Conservation (phyloP, 2,329 filamentous ascomycete genomes). For the Xylariaceae sp. region DNA sequence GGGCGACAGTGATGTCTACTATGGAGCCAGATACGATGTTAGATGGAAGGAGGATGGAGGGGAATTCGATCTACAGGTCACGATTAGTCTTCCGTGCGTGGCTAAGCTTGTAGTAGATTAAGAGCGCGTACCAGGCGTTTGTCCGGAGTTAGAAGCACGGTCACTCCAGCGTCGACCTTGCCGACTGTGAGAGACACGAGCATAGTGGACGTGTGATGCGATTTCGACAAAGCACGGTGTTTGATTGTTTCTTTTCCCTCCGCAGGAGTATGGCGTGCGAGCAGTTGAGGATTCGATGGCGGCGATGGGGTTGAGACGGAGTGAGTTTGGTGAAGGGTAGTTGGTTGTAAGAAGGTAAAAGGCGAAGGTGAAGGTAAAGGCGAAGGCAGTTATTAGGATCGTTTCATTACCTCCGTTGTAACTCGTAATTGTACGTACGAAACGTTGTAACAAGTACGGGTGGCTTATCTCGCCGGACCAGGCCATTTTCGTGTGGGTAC, state of each 20-base stretch:
- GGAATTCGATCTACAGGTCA: constrained; percentile 80
- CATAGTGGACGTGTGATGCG: constrained; percentile 51
- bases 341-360: too few species aligned
- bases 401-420: background rate
- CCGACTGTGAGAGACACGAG: constrained; percentile 96
- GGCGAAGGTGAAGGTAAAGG: too few species aligned
- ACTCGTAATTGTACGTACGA: background rate
- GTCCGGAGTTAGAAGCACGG: constrained; percentile 91
- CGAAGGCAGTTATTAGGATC: background rate
- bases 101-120: background rate
- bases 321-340: background rate
- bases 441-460: background rate
- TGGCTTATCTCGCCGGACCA: background rate
- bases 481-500: background rate
- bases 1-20: constrained; percentile 91
- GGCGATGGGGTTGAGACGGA: background rate
- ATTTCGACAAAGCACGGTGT: background rate
- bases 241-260: background rate
- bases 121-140: constrained; percentile 74
- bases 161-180: constrained; percentile 98
- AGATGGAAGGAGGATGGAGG: constrained; percentile 89
- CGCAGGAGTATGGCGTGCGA: background rate
- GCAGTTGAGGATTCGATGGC: background rate
- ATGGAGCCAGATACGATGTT: constrained; percentile 96
- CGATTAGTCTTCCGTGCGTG: constrained; percentile 19